Evolutionary conservation across 345 rosid species (phyloP).

Genomic region (Excoecaria cochinchinensis): DNA sequence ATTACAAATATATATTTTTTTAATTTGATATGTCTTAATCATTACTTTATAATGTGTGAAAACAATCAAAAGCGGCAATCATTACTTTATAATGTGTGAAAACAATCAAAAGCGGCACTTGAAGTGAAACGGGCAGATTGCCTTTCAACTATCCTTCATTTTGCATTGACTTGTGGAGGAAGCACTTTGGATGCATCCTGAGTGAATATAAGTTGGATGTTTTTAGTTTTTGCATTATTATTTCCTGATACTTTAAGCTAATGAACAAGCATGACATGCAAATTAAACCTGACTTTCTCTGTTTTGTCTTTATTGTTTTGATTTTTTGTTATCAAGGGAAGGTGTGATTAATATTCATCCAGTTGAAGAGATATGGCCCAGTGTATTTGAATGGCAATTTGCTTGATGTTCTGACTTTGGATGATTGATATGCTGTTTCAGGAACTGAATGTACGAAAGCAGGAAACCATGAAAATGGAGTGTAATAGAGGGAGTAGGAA

Average conservation of each 20-base stretch:
- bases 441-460: slow-evolving; percentile 69
- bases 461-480: slow-evolving; percentile 49
- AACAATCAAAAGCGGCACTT: no score
- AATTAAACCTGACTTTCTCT: background rate
- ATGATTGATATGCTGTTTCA: slow-evolving; percentile 31
- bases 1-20: no score
- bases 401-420: slow-evolving; percentile 9
- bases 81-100: no score
- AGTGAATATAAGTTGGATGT: background rate
- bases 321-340: background rate
- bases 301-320: background rate
- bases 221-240: background rate
- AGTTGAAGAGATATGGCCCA: background rate
- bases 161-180: background rate
- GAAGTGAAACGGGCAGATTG: no score
- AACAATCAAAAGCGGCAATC: no score
- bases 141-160: no score
- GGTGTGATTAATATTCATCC: background rate
- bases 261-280: background rate
- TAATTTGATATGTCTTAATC: no score
- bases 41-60: no score
- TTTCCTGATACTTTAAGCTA: background rate
- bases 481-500: slow-evolving; percentile 57
- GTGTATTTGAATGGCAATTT: background rate
- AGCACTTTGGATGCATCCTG: background rate